These are phyloP conservation scores for Ceratobasidium sp. DNA, from an alignment of 1,284 basidiomycete species.

Conservation along the genomic window DNA sequence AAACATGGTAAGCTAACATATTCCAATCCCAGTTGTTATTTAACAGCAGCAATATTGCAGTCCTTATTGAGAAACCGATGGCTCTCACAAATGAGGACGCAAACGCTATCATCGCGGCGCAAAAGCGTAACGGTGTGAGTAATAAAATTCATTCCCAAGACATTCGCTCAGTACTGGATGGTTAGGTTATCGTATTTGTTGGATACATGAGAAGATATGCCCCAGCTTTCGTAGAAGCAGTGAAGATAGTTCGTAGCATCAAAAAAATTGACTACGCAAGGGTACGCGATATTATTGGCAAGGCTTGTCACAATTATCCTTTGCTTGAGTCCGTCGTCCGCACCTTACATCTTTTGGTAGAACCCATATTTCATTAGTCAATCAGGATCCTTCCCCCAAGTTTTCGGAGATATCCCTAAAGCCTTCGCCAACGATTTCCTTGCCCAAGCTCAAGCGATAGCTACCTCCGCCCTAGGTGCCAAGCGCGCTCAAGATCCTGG, in stretches of 20 bases:
- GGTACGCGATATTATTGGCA: slow-evolving; percentile 61
- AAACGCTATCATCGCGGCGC: slow-evolving; percentile 53
- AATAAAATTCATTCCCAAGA: background rate
- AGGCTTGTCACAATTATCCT: slow-evolving; percentile 52
- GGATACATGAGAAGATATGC: slow-evolving; percentile 62
- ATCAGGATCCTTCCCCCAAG: slow-evolving; percentile 55
- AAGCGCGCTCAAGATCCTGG: slow-evolving; percentile 47
- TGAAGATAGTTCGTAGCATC: slow-evolving; percentile 55
- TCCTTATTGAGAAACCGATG: slow-evolving; percentile 59
- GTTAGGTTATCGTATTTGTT: slow-evolving; percentile 55
- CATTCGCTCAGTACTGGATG: background rate
- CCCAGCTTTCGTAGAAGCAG: slow-evolving; percentile 56
- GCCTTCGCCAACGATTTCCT: slow-evolving; percentile 49
- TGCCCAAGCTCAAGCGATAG: slow-evolving; percentile 31
- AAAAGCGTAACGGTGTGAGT: slow-evolving; percentile 50
- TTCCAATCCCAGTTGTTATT: too few relatives aligned
- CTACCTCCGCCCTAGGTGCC: slow-evolving; percentile 45
- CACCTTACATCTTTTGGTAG: slow-evolving; percentile 47
- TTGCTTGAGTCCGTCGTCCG: background rate
- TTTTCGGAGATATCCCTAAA: slow-evolving; percentile 55
- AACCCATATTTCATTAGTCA: slow-evolving; percentile 59
- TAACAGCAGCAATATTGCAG: too few relatives aligned
- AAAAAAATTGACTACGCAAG: slow-evolving; percentile 56
- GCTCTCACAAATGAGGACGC: slow-evolving; percentile 54
- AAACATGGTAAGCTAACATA: slow-evolving; percentile 28